A percentile compares a stretch with the other conserved stretches of the same genome.
These are phyloP conservation scores for Nakazawaea siamensis DNA, from an alignment of 805 yeast genomes.

Conservation along the genomic window DNA sequence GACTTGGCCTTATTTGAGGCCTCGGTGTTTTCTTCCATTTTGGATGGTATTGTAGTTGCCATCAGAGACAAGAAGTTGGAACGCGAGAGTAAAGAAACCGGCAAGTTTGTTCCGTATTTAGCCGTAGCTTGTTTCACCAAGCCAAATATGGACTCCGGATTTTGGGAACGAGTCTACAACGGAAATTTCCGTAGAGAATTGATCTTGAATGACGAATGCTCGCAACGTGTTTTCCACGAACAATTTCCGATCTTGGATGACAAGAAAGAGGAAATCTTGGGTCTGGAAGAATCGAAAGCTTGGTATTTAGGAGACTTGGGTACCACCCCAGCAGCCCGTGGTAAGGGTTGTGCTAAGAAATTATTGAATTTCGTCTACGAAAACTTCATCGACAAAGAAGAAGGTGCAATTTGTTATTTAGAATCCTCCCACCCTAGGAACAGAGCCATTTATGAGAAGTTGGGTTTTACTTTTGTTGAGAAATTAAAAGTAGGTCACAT, in stretches of 20 bases:
- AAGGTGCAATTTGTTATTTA: slow-evolving; percentile 34
- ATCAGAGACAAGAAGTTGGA: slow-evolving; percentile 42
- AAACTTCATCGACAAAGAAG: slow-evolving; percentile 29
- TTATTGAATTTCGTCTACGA: slow-evolving; percentile 42
- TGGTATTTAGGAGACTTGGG: slow-evolving; percentile 59
- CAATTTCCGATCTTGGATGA: slow-evolving; percentile 37
- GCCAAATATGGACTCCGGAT: slow-evolving; percentile 16
- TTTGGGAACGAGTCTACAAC: slow-evolving; percentile 10
- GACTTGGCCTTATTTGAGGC: slow-evolving; percentile 46
- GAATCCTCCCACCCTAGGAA: slow-evolving; percentile 52
- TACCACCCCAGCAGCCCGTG: slow-evolving; percentile 48
- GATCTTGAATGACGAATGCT: slow-evolving; percentile 30
- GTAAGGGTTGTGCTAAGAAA: slow-evolving; percentile 48
- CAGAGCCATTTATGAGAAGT: slow-evolving; percentile 41
- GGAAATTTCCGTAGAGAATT: slow-evolving; percentile 10
- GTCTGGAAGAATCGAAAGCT: slow-evolving; percentile 28
- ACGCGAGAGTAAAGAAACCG: slow-evolving; percentile 24
- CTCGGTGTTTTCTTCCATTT: slow-evolving; percentile 40
- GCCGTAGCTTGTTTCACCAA: slow-evolving; percentile 46
- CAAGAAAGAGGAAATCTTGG: slow-evolving; percentile 34
- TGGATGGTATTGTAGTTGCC: slow-evolving; percentile 41
- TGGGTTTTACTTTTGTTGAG: slow-evolving; percentile 37
- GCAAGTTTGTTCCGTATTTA: slow-evolving; percentile 36
- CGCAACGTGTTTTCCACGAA: slow-evolving; percentile 41
- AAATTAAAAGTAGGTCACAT: slow-evolving; percentile 26